phyloP scores from a whole-genome alignment of 176 grass and related monocot genomes.

The Oryza punctata region DNA sequence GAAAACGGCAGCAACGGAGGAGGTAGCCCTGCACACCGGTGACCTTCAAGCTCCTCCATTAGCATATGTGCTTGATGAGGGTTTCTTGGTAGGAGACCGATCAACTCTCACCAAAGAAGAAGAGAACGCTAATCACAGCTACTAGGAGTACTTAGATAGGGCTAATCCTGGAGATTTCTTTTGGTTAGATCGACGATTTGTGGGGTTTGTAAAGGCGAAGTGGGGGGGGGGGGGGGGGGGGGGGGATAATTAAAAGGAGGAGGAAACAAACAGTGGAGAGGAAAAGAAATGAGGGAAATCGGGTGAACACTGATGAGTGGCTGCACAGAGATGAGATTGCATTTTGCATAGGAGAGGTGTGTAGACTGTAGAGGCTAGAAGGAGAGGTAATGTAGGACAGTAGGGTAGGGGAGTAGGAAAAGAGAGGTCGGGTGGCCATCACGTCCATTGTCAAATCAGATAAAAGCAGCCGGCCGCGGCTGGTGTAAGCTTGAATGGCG shows the following conservation, averaged over 20 bases:
- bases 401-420: conserved; percentile 25
- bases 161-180: conserved; percentile 18
- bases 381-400: background rate
- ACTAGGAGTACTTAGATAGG: background rate
- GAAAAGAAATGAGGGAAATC: background rate
- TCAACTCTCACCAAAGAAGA: background rate
- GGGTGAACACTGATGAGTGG: conserved; percentile 2
- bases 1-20: background rate
- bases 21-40: background rate
- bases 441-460: conserved; percentile 40
- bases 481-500: background rate
- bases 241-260: background rate
- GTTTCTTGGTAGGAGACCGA: background rate
- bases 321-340: conserved; percentile 11
- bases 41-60: conserved; percentile 45
- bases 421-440: conserved; percentile 44
- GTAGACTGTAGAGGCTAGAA: background rate
- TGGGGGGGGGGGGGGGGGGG: background rate
- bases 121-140: background rate
- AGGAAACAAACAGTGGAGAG: background rate
- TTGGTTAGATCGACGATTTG: background rate
- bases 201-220: background rate
- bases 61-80: background rate
- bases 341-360: background rate
- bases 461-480: background rate